A percentile compares a stretch with the other conserved stretches of the same genome.
Conservation (phyloP, 2,329 filamentous ascomycete genomes). For the Diaporthe caulivora region DNA sequence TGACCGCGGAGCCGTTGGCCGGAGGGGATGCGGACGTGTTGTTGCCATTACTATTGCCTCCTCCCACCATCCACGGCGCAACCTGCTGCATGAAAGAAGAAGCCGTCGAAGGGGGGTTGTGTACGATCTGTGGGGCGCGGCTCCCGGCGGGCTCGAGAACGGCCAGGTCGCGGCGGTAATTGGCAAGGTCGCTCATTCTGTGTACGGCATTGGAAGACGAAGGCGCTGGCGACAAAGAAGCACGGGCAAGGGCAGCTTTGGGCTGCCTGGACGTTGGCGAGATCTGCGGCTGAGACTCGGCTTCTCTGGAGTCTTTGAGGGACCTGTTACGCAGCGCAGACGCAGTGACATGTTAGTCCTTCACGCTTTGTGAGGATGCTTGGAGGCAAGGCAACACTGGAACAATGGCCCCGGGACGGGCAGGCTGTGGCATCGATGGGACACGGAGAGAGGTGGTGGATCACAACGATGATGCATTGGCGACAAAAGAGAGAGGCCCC, state of each 20-base stretch:
- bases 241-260: constrained; percentile 45
- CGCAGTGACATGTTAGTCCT: constrained; percentile 48
- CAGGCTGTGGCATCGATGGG: constrained; percentile 43
- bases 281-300: constrained; percentile 54
- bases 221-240: constrained; percentile 54
- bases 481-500: constrained; percentile 9
- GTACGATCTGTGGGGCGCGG: constrained; percentile 62
- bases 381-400: constrained; percentile 1
- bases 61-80: constrained; percentile 68
- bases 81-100: constrained; percentile 61
- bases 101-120: constrained; percentile 66
- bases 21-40: constrained; percentile 51
- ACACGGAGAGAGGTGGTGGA: not conserved
- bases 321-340: constrained; percentile 46
- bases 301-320: constrained; percentile 53
- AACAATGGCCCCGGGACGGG: constrained; percentile 42
- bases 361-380: constrained; percentile 17
- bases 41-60: constrained; percentile 48
- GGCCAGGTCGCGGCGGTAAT: constrained; percentile 79
- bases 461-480: constrained; percentile 30
- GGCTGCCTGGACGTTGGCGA: constrained; percentile 59
- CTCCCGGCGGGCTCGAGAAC: constrained; percentile 73
- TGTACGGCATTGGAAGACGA: constrained; percentile 65
- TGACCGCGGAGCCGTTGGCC: constrained; percentile 47
- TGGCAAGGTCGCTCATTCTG: constrained; percentile 72